phyloP scores from a whole-genome alignment of 2,329 filamentous ascomycete genomes.

The Paecilomyces variotii region DNA sequence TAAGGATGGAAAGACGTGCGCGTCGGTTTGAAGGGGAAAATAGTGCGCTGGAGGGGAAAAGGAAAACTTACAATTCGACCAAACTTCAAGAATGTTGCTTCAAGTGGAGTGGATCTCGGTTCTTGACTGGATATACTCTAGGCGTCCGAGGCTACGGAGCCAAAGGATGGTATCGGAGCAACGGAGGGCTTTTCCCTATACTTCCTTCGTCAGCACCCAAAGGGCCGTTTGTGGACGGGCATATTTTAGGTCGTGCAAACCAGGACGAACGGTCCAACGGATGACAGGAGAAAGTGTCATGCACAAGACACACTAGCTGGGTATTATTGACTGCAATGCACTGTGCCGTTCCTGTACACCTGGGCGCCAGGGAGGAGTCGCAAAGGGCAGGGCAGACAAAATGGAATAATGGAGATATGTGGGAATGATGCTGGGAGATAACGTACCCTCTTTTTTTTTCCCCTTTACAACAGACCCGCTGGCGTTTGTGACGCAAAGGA shows the following conservation, averaged over 20 bases:
- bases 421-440: background rate
- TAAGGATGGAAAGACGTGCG: background rate
- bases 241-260: background rate
- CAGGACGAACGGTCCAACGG: background rate
- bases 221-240: background rate
- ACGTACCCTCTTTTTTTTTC: background rate
- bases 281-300: background rate
- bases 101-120: background rate
- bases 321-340: background rate
- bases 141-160: background rate
- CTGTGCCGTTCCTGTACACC: background rate
- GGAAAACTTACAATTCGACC: background rate
- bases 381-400: background rate
- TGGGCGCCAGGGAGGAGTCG: background rate
- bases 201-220: background rate
- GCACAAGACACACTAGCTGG: background rate
- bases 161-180: background rate
- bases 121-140: background rate
- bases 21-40: background rate
- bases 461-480: background rate
- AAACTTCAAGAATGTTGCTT: background rate
- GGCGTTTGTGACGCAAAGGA: background rate
- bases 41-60: background rate
- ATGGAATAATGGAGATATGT: background rate
- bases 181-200: background rate